Evolutionary conservation across 1,139 yeast species (phyloP).

Genomic region (Yamadazyma trypodendri): DNA sequence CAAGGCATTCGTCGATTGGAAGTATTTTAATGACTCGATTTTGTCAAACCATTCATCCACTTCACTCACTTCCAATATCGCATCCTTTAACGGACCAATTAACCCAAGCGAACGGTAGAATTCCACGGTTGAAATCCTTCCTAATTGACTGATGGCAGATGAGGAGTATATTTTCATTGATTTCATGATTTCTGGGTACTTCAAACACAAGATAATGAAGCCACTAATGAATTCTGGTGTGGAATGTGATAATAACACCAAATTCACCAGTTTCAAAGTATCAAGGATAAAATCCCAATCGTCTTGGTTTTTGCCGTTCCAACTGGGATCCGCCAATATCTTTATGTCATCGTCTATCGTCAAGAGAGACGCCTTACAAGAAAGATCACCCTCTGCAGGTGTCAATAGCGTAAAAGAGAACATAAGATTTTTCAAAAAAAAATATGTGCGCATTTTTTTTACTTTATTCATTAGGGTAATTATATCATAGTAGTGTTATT

Average conservation of each 20-base stretch:
- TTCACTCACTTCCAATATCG: conserved; percentile 66
- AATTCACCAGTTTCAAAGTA: conserved; percentile 53
- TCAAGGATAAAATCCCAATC: conserved; percentile 42
- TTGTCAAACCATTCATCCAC: conserved; percentile 78
- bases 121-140: conserved; percentile 82
- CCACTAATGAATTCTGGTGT: conserved; percentile 83
- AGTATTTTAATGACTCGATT: conserved; percentile 67
- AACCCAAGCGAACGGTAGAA: conserved; percentile 70
- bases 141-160: conserved; percentile 82
- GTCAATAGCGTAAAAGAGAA: conserved; percentile 42
- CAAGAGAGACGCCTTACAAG: conserved; percentile 44
- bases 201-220: conserved; percentile 61
- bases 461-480: neutral
- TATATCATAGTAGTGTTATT: neutral
- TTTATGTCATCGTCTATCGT: conserved; percentile 47
- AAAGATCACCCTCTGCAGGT: conserved; percentile 27
- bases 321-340: conserved; percentile 69
- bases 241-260: conserved; percentile 81
- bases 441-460: neutral
- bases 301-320: conserved; percentile 54
- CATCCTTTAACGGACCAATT: conserved; percentile 67
- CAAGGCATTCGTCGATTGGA: conserved; percentile 67
- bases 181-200: conserved; percentile 59
- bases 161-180: conserved; percentile 82
- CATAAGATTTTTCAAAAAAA: conserved; percentile 21